A percentile compares a stretch with the other conserved stretches of the same genome.
Conservation (phyloP, 768 basidiomycete genomes). For the Hortiboletus flavorubellus region DNA sequence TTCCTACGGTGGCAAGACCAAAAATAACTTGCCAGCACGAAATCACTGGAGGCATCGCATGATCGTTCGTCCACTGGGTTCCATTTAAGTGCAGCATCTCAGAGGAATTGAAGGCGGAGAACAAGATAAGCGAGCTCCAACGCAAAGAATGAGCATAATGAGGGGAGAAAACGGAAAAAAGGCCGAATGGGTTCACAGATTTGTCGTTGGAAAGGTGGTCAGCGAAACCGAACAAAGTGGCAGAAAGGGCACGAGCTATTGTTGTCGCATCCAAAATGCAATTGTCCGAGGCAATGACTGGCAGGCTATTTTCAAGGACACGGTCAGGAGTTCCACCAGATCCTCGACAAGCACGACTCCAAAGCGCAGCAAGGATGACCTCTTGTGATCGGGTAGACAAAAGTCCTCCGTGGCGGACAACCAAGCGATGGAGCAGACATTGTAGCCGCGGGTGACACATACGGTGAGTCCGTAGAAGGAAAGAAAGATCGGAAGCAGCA, state of each 20-base stretch:
- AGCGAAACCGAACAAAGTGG: constrained; percentile 6
- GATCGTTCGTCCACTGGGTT: neutral
- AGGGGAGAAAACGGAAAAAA: constrained; percentile 30
- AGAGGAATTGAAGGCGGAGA: constrained; percentile 32
- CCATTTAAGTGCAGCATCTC: neutral
- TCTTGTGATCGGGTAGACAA: constrained; percentile 31
- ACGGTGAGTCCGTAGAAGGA: constrained; percentile 31
- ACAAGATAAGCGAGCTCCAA: constrained; percentile 42
- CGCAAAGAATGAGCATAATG: constrained; percentile 29
- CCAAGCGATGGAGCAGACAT: constrained; percentile 40
- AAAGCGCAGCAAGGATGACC: constrained; percentile 35
- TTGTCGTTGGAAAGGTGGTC: neutral
- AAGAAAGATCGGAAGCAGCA: constrained; percentile 35
- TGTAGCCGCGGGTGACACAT: constrained; percentile 36
- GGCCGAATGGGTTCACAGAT: neutral
- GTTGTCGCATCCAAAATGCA: constrained; percentile 5
- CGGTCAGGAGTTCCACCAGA: neutral
- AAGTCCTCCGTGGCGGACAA: constrained; percentile 27
- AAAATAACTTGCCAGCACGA: constrained; percentile 42
- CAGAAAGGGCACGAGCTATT: constrained; percentile 15
- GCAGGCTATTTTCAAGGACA: neutral
- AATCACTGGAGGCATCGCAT: constrained; percentile 2
- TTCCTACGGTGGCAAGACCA: constrained; percentile 39
- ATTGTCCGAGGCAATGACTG: neutral
- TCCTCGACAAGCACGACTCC: constrained; percentile 28